Evolutionary conservation across 352 stramenopile species (phyloP).

Genomic region (Pilasporangium apinafurcum): DNA sequence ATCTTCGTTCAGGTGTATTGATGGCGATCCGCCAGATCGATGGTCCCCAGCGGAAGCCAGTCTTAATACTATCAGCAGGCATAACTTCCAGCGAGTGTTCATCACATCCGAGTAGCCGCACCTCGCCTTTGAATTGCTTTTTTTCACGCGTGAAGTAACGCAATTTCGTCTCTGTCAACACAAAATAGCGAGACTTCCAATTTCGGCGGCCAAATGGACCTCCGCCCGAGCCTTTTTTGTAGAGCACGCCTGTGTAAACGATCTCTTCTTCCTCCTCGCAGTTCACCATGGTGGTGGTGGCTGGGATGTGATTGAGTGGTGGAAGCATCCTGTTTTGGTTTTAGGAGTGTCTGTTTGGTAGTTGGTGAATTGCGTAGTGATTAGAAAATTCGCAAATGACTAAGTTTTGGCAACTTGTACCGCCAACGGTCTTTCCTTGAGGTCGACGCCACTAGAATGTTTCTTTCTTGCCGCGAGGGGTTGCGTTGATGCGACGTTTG

Average conservation of each 20-base stretch:
- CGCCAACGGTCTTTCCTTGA: too few relatives aligned
- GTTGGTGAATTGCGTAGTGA: too few relatives aligned
- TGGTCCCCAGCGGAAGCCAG: constrained; percentile 21
- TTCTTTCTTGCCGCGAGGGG: too few relatives aligned
- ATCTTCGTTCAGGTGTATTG: constrained; percentile 19
- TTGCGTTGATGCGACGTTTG: too few relatives aligned
- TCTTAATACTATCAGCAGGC: constrained; percentile 36
- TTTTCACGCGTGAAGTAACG: constrained; percentile 28
- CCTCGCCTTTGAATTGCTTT: constrained; percentile 22
- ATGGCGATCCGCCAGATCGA: constrained; percentile 46
- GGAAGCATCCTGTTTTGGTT: too few relatives aligned
- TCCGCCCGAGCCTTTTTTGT: constrained; percentile 42
- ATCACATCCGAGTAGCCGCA: constrained; percentile 19
- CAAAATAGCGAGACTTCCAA: constrained; percentile 51
- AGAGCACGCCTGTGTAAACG: constrained; percentile 30
- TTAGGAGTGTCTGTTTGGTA: too few relatives aligned
- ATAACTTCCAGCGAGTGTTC: constrained; percentile 30
- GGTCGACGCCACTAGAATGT: too few relatives aligned
- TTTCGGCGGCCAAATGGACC: constrained; percentile 31
- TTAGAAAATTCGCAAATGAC: too few relatives aligned
- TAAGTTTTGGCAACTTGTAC: too few relatives aligned
- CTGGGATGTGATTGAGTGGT: too few relatives aligned
- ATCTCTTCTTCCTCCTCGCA: too few relatives aligned
- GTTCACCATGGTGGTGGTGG: too few relatives aligned
- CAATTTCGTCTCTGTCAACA: constrained; percentile 24